Evolutionary conservation across 495 filamentous ascomycete genomes (phyloP).

Genomic region (Neurospora tetraspora): DNA sequence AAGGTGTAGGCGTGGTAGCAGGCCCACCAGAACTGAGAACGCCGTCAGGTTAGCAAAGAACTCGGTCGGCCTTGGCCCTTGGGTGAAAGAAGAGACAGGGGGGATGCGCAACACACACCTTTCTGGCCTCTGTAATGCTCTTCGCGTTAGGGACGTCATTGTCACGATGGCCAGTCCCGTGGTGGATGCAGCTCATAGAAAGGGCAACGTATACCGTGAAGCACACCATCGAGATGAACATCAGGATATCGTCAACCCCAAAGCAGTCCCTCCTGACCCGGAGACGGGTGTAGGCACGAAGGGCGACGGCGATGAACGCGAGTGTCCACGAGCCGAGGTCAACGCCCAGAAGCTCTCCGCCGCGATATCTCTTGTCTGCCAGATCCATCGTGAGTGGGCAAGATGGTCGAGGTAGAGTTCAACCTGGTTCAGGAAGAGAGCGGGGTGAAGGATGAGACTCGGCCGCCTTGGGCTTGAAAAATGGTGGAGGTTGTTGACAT

Average conservation of each 20-base stretch:
- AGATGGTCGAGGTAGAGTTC: not conserved
- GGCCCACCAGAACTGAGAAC: slow-evolving; percentile 11
- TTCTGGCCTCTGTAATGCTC: not conserved
- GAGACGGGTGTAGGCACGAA: slow-evolving; percentile 10
- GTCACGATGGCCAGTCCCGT: slow-evolving; percentile 4
- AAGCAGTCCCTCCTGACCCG: slow-evolving; percentile 7
- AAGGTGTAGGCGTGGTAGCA: slow-evolving; percentile 11
- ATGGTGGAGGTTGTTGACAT: not conserved
- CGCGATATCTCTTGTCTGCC: not conserved
- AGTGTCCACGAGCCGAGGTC: slow-evolving; percentile 1
- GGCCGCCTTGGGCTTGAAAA: not conserved
- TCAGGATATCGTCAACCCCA: slow-evolving; percentile 10
- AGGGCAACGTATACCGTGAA: slow-evolving; percentile 7
- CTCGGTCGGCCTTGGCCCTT: not conserved
- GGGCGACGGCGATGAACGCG: slow-evolving; percentile 1
- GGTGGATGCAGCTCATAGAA: slow-evolving; percentile 3
- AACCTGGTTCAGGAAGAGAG: not conserved
- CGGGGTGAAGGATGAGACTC: not conserved
- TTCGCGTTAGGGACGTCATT: not conserved
- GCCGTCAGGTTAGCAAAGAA: not conserved
- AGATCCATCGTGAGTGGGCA: not conserved
- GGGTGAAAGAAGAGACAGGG: not conserved
- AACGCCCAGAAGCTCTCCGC: slow-evolving; percentile 1
- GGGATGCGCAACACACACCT: not conserved
- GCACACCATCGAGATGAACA: slow-evolving; percentile 2